Evolutionary conservation across 345 rosid genomes (phyloP), one percentile per base, ranked within the genome.

Genomic region (Eutrema yunnanense): DNA sequence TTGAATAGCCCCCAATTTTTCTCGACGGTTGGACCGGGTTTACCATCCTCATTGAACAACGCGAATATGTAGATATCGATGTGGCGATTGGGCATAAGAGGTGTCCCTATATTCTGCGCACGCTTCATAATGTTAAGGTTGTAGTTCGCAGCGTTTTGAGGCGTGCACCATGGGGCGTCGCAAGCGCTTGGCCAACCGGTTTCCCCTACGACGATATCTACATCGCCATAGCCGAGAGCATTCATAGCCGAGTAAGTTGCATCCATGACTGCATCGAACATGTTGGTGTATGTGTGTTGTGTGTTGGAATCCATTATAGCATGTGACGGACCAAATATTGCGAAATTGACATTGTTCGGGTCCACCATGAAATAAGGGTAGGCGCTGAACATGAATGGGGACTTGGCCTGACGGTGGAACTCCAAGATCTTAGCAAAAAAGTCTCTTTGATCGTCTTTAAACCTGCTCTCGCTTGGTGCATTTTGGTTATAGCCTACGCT

Each of bases 1-100:
- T 86, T 86, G 52, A 92, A 90, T 16, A 92, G 73, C 9, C 98
- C 97, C 77, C 87, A 92, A 51, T 90, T 88, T 69, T 86, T 71
- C 79, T 90, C 96, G 1, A 85, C 69, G 0, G 90, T 87, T 27
- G 93, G 87, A 9, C 97, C 98, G 12, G 78, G 0, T 69, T 92
- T 92, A 8, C 83, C 78, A 42, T 92, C 72, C 82, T 92, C 97
- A 30, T 92, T 92, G 58, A 92, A 92, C 62, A 92, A 76, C 3
- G 98, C 93, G 54, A 90, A 92, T 42, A 92, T 5, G 74, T 69
- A 86, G 0, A 88, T 90, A 41, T 84, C 85, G 2, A 90, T 67
- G 46, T 84, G 75, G 16, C 81, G 84, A 1, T 85, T 16, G 54
- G 78, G 78, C 71, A 56, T 65, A 9, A 73, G 65, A 29, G 78